phyloP scores from a whole-genome alignment of 106 monocot genomes.

The Acorus calamus region DNA sequence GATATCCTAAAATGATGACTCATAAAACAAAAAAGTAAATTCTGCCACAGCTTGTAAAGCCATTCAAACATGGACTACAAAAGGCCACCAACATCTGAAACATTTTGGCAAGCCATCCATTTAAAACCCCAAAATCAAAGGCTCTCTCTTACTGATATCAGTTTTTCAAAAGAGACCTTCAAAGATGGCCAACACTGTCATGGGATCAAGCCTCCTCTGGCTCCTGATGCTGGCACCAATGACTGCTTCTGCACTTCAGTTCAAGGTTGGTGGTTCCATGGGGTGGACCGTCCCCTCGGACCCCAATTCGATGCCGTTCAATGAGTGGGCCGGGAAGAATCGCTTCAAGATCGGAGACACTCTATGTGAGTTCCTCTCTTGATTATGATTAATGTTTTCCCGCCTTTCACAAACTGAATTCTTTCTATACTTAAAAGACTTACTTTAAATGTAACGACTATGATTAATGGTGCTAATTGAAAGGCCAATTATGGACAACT shows the following conservation, averaged over 20 bases:
- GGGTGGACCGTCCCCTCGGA: slow-evolving; percentile 53
- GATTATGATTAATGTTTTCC: background rate
- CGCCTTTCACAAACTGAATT: too few species aligned
- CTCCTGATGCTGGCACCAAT: slow-evolving; percentile 19
- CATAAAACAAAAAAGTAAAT: too few species aligned
- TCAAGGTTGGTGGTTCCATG: slow-evolving; percentile 46
- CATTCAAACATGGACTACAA: slow-evolving; percentile 13
- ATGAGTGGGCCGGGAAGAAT: slow-evolving; percentile 35
- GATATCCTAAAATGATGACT: slow-evolving; percentile 11
- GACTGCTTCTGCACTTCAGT: slow-evolving; percentile 37
- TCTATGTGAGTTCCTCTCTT: slow-evolving; percentile 30
- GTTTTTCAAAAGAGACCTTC: background rate
- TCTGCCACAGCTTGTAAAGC: slow-evolving; percentile 19
- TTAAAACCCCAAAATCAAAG: background rate
- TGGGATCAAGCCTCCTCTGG: slow-evolving; percentile 15
- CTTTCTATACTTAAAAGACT: too few species aligned
- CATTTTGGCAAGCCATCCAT: too few species aligned
- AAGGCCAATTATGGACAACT: too few species aligned
- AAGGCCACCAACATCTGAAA: slow-evolving; percentile 2
- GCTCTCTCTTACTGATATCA: background rate
- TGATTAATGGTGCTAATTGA: too few species aligned
- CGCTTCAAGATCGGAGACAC: slow-evolving; percentile 47
- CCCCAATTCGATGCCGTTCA: slow-evolving; percentile 40
- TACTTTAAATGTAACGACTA: too few species aligned
- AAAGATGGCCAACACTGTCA: background rate